Evolutionary conservation across 192 early-diverging fungal species (phyloP), one percentile per base, ranked within the genome.

Genomic region (Backusella westeae): DNA sequence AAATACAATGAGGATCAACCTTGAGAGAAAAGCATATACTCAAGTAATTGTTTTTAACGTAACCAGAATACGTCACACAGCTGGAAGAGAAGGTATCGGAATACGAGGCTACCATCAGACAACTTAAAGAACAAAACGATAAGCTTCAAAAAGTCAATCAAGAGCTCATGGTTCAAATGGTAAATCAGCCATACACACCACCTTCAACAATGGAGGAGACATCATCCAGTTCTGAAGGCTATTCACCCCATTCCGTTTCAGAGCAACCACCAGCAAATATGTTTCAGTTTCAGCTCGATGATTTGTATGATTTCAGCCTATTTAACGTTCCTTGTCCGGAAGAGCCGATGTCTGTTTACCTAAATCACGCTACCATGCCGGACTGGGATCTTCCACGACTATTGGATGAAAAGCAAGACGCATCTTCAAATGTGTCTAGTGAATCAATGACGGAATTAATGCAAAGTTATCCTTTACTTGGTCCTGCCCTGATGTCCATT

Each of bases 401-500:
- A 19, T 35, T 76, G 6, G 75, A 41, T 35, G 75, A 76, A 35
- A 76, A 76, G 12, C 41, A 19, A 34, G 14, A 44, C 14, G 26
- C 12, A 69, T 69, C 34, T 39, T 38, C 56, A 29, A 63, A 4
- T 2, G 9, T 63, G 26, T 63, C 56, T 14, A 63, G 7, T 14
- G 56, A 63, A 29, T 63, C 56, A 3, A 63, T 63, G 56, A 26
- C 26, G 19, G 29, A 44, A 1, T 26, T 71, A 7, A 71, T 71
- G 35, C 5, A 44, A 26, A 44, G 21, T 14, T 80, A 76, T n/a
- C 79, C 79, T 2, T 42, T 80, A 9, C 70, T 80, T 67, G 79
- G 65, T 4, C 79, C 79, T 56, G 79, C 79, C 4, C 34, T 80
- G 14, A 70, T 75, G 49, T 80, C 79, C 14, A 80, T 80, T 53